Evolutionary conservation across 345 rosid species (phyloP).

Genomic region (Raphanus sativus): DNA sequence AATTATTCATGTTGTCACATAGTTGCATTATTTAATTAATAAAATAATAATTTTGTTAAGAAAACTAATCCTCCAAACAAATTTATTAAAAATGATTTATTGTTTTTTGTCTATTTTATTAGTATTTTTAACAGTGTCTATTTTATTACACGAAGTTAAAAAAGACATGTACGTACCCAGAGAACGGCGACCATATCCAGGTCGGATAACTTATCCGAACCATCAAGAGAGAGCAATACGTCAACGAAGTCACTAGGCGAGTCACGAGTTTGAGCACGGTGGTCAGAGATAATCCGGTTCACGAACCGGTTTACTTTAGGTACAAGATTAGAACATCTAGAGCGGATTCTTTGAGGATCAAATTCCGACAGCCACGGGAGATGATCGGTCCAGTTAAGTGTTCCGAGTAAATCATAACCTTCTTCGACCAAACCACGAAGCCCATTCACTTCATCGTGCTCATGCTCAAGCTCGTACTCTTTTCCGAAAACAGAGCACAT

Average conservation of each 20-base stretch:
- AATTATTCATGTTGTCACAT: neutral
- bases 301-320: conserved; percentile 70
- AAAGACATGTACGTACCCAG: conserved; percentile 53
- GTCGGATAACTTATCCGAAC: conserved; percentile 53
- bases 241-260: conserved; percentile 60
- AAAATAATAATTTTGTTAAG: too few relatives aligned
- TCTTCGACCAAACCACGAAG: conserved; percentile 57
- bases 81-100: neutral
- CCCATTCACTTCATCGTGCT: conserved; percentile 45
- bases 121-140: neutral
- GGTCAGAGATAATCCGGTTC: conserved; percentile 53
- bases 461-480: conserved; percentile 44
- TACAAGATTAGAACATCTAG: conserved; percentile 58
- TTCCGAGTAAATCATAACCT: conserved; percentile 69
- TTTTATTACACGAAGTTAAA: neutral
- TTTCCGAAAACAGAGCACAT: conserved; percentile 74
- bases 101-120: neutral
- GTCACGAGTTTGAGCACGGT: conserved; percentile 37
- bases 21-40: neutral
- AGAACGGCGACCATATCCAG: conserved; percentile 73
- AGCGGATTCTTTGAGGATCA: conserved; percentile 68
- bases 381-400: conserved; percentile 71
- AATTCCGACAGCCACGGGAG: conserved; percentile 60
- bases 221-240: conserved; percentile 60
- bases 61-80: neutral